phyloP scores from a whole-genome alignment of 345 rosid genomes.

The Cochlearia excelsa region DNA sequence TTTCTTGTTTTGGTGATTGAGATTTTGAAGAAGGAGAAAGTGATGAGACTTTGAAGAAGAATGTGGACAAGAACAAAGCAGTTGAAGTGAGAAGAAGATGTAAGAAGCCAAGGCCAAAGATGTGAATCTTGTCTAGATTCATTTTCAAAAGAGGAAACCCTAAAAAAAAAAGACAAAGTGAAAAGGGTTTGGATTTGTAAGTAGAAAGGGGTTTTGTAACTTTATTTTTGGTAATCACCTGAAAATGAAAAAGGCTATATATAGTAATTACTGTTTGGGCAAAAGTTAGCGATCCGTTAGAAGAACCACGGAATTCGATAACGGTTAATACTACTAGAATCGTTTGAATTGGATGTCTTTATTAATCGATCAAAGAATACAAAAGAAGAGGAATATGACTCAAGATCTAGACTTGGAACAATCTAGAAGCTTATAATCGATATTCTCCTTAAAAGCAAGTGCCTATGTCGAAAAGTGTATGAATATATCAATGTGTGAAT shows the following conservation, averaged over 20 bases:
- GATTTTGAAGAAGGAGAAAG: background rate
- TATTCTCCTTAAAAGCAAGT: too few species aligned
- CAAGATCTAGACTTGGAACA: too few species aligned
- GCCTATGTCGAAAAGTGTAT: too few species aligned
- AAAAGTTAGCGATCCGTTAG: too few species aligned
- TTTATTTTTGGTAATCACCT: constrained; percentile 9
- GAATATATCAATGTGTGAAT: too few species aligned
- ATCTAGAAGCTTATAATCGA: too few species aligned
- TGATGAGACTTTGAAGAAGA: constrained; percentile 25
- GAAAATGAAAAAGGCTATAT: constrained; percentile 22
- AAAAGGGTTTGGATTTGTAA: constrained; percentile 17
- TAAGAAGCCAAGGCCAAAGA: constrained; percentile 36
- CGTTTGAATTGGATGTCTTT: too few species aligned
- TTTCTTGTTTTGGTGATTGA: constrained; percentile 5
- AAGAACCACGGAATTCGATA: too few species aligned
- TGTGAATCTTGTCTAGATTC: constrained; percentile 29
- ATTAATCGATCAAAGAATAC: too few species aligned
- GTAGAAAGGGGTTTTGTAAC: background rate
- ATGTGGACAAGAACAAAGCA: constrained; percentile 40
- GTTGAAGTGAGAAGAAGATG: constrained; percentile 41
- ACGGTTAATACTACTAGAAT: too few species aligned
- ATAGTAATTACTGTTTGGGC: too few species aligned
- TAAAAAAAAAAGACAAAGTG: constrained; percentile 1
- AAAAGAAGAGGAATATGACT: too few species aligned
- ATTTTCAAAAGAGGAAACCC: constrained; percentile 24